phyloP scores from a whole-genome alignment of 805 yeast species.

The Kluyveromyces wickerhamii region DNA sequence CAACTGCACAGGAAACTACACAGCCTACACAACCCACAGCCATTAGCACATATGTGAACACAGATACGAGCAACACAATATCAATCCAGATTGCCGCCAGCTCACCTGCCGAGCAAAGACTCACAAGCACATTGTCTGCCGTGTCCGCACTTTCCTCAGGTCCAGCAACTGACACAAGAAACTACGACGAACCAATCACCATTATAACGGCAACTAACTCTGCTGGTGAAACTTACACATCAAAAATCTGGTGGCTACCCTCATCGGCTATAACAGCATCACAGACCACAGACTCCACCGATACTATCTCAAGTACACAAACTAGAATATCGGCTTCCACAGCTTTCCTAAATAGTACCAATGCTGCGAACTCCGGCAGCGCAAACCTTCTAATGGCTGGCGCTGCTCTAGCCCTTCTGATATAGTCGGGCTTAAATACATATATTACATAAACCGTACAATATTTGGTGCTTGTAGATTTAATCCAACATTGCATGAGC shows the following conservation, averaged over 20 bases:
- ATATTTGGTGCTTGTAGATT: no score
- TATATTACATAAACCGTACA: no score
- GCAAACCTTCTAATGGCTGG: neutral
- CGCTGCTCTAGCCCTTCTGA: neutral
- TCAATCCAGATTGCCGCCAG: slow-evolving; percentile 3
- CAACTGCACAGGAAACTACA: neutral
- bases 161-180: slow-evolving; percentile 3
- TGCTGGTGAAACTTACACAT: slow-evolving; percentile 17
- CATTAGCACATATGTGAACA: no score
- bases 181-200: slow-evolving; percentile 15
- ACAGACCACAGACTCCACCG: no score
- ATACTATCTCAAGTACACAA: no score
- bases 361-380: slow-evolving; percentile 8
- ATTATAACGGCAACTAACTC: slow-evolving; percentile 16
- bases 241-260: slow-evolving; percentile 29
- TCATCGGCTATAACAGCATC: slow-evolving; percentile 2
- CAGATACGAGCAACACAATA: no score
- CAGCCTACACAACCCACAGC: neutral
- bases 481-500: no score
- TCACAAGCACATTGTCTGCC: neutral
- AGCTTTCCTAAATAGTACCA: slow-evolving; percentile 14
- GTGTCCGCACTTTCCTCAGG: neutral
- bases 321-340: no score
- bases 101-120: neutral
- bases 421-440: neutral